phyloP scores from a whole-genome alignment of 345 rosid species.

The Pistacia vera region DNA sequence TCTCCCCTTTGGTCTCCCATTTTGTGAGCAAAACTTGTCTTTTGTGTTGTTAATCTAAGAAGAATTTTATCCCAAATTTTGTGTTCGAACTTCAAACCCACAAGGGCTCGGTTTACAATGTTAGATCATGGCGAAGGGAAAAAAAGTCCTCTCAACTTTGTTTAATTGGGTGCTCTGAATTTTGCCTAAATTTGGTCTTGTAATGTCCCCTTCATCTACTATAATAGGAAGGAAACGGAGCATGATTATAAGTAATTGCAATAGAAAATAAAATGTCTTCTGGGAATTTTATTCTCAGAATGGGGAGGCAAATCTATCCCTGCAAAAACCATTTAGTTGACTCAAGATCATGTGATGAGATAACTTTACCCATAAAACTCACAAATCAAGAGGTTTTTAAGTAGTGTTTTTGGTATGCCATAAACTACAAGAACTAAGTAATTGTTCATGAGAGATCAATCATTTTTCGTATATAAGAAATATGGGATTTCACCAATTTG shows the following conservation, averaged over 20 bases:
- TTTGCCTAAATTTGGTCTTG: constrained; percentile 10
- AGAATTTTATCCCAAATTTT: constrained; percentile 20
- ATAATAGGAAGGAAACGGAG: background rate
- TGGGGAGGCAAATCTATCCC: constrained; percentile 11
- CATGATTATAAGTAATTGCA: background rate
- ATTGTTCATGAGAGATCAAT: too few relatives aligned
- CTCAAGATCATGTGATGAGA: background rate
- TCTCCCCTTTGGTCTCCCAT: constrained; percentile 48
- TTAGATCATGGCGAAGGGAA: constrained; percentile 25
- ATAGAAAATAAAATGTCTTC: background rate
- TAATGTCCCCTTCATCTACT: background rate
- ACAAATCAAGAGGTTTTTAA: too few relatives aligned
- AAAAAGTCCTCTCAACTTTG: background rate
- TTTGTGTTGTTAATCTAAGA: constrained; percentile 23
- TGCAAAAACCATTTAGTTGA: constrained; percentile 12
- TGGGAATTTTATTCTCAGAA: background rate
- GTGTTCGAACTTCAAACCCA: background rate
- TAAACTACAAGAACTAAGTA: too few relatives aligned
- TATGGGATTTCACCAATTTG: too few relatives aligned
- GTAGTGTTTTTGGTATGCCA: too few relatives aligned
- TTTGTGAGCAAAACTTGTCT: constrained; percentile 41
- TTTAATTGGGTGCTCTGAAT: constrained; percentile 30
- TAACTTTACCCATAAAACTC: background rate
- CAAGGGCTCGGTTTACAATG: constrained; percentile 34
- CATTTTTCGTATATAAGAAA: too few relatives aligned